These are phyloP conservation scores for Oenanthe sinensis DNA, from an alignment of 129 eudicot species.

Conservation along the genomic window DNA sequence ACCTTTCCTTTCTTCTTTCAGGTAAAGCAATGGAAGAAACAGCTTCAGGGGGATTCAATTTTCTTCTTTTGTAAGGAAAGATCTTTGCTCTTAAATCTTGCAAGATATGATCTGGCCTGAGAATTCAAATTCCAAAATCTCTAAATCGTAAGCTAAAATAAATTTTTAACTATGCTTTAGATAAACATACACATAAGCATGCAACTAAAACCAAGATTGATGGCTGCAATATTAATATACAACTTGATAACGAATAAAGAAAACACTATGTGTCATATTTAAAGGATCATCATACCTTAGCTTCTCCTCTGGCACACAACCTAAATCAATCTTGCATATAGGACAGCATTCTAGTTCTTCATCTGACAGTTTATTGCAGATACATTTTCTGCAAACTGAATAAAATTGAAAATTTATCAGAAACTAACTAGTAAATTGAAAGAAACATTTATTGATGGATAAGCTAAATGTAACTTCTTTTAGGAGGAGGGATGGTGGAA, in stretches of 20 bases:
- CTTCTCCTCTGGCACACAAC: constrained; percentile 71
- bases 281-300: constrained; percentile 44
- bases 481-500: not conserved
- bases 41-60: constrained; percentile 53
- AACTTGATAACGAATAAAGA: not conserved
- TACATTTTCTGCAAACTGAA: constrained; percentile 94
- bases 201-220: not conserved
- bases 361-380: constrained; percentile 61
- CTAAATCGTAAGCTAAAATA: not conserved
- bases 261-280: not conserved
- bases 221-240: not conserved
- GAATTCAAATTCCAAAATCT: constrained; percentile 12
- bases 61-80: constrained; percentile 65
- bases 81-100: constrained; percentile 72
- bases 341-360: constrained; percentile 86
- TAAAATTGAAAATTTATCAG: constrained; percentile 7
- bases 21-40: constrained; percentile 45
- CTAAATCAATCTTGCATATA: constrained; percentile 65
- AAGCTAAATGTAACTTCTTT: not conserved
- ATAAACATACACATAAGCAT: not conserved
- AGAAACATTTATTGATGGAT: not conserved
- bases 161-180: not conserved
- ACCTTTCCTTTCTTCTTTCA: constrained; percentile 76
- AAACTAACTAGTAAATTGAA: not conserved
- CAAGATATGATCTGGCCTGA: constrained; percentile 84